phyloP scores from a whole-genome alignment of 768 basidiomycete genomes.

The Lyophyllum shimeji region DNA sequence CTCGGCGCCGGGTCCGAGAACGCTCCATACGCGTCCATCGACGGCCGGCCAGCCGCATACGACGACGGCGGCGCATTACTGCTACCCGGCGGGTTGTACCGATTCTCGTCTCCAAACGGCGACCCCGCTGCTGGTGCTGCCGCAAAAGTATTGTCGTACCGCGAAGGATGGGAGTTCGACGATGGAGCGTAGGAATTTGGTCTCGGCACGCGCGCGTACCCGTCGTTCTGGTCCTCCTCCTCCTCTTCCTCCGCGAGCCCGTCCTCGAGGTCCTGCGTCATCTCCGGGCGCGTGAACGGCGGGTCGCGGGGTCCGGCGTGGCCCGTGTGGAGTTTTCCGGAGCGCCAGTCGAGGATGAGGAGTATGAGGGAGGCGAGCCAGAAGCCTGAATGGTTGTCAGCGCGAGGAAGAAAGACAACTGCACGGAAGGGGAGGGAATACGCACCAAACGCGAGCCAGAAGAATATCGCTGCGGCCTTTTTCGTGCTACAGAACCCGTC shows the following conservation, averaged over 20 bases:
- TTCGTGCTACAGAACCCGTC: conserved; percentile 90
- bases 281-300: conserved; percentile 66
- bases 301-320: conserved; percentile 62
- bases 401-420: conserved; percentile 1
- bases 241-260: conserved; percentile 42
- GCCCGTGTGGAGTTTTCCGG: conserved; percentile 56
- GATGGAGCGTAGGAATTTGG: conserved; percentile 15
- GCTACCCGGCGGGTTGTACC: conserved; percentile 17
- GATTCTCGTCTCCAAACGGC: conserved; percentile 56
- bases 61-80: neutral
- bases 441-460: conserved; percentile 83
- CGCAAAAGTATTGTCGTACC: too few species aligned
- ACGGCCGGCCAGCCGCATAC: conserved; percentile 49
- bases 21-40: conserved; percentile 87
- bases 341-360: conserved; percentile 75
- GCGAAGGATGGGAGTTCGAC: neutral
- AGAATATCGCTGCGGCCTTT: conserved; percentile 86
- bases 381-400: conserved; percentile 47
- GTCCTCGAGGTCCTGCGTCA: conserved; percentile 48
- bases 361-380: conserved; percentile 73
- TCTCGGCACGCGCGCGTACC: conserved; percentile 51
- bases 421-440: conserved; percentile 7
- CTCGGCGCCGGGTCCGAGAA: conserved; percentile 86
- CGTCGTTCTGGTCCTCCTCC: conserved; percentile 51
- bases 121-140: conserved; percentile 2